These are phyloP conservation scores for Gleditsia sinensis DNA, from an alignment of 306 rosid genomes.

Conservation along the genomic window DNA sequence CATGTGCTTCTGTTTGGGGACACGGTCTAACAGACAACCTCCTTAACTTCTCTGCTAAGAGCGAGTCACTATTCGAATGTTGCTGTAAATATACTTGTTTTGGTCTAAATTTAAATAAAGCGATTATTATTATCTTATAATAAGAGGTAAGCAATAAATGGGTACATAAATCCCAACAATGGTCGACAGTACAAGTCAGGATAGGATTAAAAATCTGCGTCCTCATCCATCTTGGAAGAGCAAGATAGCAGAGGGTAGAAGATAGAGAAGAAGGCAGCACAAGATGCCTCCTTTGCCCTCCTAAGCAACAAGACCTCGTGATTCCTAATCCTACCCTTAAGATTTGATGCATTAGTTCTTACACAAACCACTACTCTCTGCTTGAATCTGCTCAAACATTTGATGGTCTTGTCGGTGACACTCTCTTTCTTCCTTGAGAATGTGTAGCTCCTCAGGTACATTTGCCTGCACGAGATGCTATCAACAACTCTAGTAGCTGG, in stretches of 20 bases:
- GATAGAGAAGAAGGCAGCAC: conserved; percentile 37
- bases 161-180: not conserved
- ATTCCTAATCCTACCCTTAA: conserved; percentile 17
- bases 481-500: conserved; percentile 31
- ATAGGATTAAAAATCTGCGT: conserved; percentile 24
- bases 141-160: too few relatives aligned
- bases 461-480: conserved; percentile 52
- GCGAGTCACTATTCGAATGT: too few relatives aligned
- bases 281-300: conserved; percentile 41
- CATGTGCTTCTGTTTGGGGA: not conserved
- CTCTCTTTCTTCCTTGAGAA: conserved; percentile 57
- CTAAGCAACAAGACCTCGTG: conserved; percentile 9
- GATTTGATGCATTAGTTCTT: not conserved
- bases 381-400: conserved; percentile 34
- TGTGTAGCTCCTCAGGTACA: conserved; percentile 59
- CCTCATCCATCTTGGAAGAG: conserved; percentile 40
- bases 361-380: conserved; percentile 22
- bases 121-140: too few relatives aligned
- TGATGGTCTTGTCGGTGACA: conserved; percentile 36
- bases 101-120: too few relatives aligned
- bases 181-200: not conserved
- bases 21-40: not conserved
- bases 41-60: too few relatives aligned
- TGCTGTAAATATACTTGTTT: too few relatives aligned
- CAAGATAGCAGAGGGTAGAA: conserved; percentile 42